These are phyloP conservation scores for Chenopodium formosanum DNA, from an alignment of 148 eudicot species.

Conservation along the genomic window DNA sequence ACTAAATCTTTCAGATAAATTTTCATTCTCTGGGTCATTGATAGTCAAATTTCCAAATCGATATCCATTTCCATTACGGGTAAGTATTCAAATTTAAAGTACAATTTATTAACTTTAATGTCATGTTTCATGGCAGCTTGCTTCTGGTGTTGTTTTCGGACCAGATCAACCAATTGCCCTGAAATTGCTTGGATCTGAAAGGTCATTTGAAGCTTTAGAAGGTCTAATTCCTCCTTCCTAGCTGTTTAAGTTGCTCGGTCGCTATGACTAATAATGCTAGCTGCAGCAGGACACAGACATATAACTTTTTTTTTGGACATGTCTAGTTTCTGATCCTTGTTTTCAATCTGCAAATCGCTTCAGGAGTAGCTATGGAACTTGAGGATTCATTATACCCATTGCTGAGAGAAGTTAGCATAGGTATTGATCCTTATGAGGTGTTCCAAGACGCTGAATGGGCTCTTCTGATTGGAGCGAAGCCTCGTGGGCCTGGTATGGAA, in stretches of 20 bases:
- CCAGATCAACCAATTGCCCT: slow-evolving; percentile 82
- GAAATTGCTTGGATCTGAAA: slow-evolving; percentile 71
- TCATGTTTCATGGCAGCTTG: slow-evolving; percentile 54
- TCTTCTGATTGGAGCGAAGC: slow-evolving; percentile 96
- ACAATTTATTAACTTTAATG: neutral
- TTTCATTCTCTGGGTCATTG: neutral
- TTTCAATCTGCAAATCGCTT: slow-evolving; percentile 3
- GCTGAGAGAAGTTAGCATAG: slow-evolving; percentile 86
- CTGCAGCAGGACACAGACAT: neutral
- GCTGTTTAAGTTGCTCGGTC: neutral
- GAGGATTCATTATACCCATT: slow-evolving; percentile 93
- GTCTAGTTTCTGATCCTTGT: neutral
- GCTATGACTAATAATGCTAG: neutral
- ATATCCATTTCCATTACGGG: neutral
- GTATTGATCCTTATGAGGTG: slow-evolving; percentile 89
- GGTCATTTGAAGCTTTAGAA: slow-evolving; percentile 76
- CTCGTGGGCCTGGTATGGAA: slow-evolving; percentile 99
- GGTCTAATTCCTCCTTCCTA: slow-evolving; percentile 31
- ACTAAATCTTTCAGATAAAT: no score
- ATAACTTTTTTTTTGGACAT: neutral
- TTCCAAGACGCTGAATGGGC: slow-evolving; percentile 98
- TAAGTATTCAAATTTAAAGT: neutral
- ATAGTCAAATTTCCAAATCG: no score
- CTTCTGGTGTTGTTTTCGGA: slow-evolving; percentile 92
- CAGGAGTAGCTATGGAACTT: slow-evolving; percentile 99